Conservation (phyloP, 1,284 basidiomycete species). For the Cerrena zonata region DNA sequence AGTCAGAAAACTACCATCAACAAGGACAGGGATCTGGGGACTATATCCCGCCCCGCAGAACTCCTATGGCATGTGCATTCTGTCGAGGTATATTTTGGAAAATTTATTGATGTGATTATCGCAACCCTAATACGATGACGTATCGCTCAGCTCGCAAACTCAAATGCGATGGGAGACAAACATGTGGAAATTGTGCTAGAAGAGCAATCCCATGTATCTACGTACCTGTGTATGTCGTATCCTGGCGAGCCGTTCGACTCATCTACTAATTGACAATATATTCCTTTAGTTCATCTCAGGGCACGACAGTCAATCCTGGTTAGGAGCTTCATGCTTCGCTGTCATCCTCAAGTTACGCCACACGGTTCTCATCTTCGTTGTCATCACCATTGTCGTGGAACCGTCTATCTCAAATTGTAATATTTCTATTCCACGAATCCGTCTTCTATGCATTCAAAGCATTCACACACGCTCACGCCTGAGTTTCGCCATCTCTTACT, state of each 20-base stretch:
- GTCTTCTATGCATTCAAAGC: too few relatives aligned
- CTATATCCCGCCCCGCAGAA: not conserved
- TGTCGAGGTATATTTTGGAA: not conserved
- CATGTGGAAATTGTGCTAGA: not conserved
- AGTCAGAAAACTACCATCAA: not conserved
- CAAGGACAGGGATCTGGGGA: not conserved
- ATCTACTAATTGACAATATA: not conserved
- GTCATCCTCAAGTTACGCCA: not conserved
- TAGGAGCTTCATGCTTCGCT: not conserved
- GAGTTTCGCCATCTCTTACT: too few relatives aligned
- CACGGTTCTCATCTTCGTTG: too few relatives aligned
- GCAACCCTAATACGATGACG: not conserved
- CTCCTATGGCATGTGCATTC: not conserved
- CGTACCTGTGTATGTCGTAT: not conserved
- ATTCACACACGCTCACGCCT: too few relatives aligned
- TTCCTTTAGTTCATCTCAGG: slow-evolving; percentile 1
- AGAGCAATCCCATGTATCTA: not conserved
- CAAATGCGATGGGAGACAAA: not conserved
- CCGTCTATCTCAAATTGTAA: too few relatives aligned
- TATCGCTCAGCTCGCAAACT: not conserved
- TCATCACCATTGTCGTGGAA: not conserved
- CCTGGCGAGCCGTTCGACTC: not conserved
- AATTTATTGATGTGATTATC: not conserved
- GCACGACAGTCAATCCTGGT: not conserved
- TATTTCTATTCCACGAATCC: too few relatives aligned